These are phyloP conservation scores for Lachnellula arida DNA, from an alignment of 2,329 filamentous ascomycete species.

Conservation along the genomic window DNA sequence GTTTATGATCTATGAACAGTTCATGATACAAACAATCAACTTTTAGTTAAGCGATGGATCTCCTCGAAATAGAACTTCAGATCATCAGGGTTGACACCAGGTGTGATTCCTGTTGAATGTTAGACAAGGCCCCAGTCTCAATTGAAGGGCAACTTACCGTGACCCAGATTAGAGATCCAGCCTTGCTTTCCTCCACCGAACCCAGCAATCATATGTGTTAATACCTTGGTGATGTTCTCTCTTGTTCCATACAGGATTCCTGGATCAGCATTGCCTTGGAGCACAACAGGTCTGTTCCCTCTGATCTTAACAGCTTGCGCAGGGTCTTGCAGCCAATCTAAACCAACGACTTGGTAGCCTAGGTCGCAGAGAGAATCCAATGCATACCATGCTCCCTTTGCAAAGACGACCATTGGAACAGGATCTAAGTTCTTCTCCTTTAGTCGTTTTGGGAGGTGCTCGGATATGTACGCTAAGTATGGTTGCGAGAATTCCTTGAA, in stretches of 20 bases:
- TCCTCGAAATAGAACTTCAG: constrained; percentile 93
- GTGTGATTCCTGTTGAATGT: constrained; percentile 69
- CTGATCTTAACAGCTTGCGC: constrained; percentile 77
- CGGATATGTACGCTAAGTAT: constrained; percentile 78
- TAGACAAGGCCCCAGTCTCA: constrained; percentile 13
- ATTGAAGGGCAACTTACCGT: constrained; percentile 57
- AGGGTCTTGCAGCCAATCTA: constrained; percentile 93
- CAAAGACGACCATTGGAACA: constrained; percentile 97
- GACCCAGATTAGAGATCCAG: constrained; percentile 96
- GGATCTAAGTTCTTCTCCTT: constrained; percentile 68
- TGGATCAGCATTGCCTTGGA: constrained; percentile 95
- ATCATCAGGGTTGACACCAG: constrained; percentile 89
- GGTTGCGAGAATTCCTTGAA: constrained; percentile 85
- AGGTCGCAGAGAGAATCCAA: constrained; percentile 81
- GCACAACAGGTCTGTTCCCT: constrained; percentile 65
- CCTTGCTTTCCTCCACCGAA: constrained; percentile 78
- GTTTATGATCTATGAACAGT: neutral
- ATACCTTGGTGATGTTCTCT: constrained; percentile 74
- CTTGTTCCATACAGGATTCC: constrained; percentile 84
- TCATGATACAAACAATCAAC: constrained; percentile 12
- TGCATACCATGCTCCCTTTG: constrained; percentile 95
- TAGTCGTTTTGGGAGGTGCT: constrained; percentile 70
- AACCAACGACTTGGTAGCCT: constrained; percentile 87
- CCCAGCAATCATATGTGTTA: constrained; percentile 81
- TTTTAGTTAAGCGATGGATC: constrained; percentile 65